Evolutionary conservation across 768 basidiomycete species (phyloP).

Genomic region (Macrolepiota dolichaula): DNA sequence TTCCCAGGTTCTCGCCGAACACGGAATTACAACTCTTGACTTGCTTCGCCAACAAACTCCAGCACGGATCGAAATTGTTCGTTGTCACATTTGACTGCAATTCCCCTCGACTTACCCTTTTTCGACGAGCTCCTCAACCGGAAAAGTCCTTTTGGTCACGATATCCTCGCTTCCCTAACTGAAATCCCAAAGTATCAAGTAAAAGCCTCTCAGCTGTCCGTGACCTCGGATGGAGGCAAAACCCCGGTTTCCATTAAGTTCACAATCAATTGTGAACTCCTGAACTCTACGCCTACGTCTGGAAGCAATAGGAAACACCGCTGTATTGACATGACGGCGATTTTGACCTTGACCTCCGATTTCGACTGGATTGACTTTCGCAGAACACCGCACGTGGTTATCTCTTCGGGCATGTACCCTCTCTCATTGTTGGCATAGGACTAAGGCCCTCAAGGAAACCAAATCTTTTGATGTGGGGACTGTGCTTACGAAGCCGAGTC

Average conservation of each 20-base stretch:
- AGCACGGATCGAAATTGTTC: slow-evolving; percentile 61
- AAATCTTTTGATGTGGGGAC: slow-evolving; percentile 61
- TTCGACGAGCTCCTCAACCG: slow-evolving; percentile 64
- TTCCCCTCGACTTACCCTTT: neutral
- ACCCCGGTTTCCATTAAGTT: slow-evolving; percentile 57
- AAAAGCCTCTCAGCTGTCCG: slow-evolving; percentile 42
- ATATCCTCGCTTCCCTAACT: slow-evolving; percentile 55
- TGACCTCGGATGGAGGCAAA: slow-evolving; percentile 41
- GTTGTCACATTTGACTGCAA: neutral
- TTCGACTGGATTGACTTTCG: slow-evolving; percentile 75
- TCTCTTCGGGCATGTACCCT: neutral
- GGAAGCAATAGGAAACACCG: slow-evolving; percentile 41
- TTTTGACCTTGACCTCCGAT: slow-evolving; percentile 78
- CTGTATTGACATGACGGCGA: slow-evolving; percentile 58
- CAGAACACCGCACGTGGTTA: slow-evolving; percentile 58
- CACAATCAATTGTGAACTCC: slow-evolving; percentile 53
- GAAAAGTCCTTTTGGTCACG: slow-evolving; percentile 68
- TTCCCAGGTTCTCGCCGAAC: slow-evolving; percentile 65
- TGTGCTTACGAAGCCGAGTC: slow-evolving; percentile 71
- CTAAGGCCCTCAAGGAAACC: slow-evolving; percentile 55
- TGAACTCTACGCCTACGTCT: slow-evolving; percentile 17
- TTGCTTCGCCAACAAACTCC: slow-evolving; percentile 55
- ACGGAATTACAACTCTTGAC: slow-evolving; percentile 64
- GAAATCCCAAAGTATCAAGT: slow-evolving; percentile 69
- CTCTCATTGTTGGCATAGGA: slow-evolving; percentile 38